These are phyloP conservation scores for Tylopilus subfusipes DNA, from an alignment of 768 basidiomycete genomes.

Conservation along the genomic window DNA sequence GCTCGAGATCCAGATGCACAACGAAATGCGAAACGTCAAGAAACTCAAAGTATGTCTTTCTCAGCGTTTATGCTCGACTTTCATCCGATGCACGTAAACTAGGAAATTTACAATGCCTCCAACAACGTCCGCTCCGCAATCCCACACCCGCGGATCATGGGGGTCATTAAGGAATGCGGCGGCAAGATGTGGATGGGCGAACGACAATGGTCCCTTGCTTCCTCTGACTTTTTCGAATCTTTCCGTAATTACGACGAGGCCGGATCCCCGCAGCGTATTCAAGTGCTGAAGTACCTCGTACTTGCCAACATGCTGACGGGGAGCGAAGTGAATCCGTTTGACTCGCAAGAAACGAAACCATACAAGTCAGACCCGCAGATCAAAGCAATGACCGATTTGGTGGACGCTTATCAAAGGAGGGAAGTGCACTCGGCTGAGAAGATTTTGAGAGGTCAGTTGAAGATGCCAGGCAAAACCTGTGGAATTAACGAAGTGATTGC, in stretches of 20 bases:
- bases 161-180: slow-evolving; percentile 97
- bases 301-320: slow-evolving; percentile 98
- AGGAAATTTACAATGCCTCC: slow-evolving; percentile 98
- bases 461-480: not conserved
- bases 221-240: slow-evolving; percentile 98
- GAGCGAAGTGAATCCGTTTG: slow-evolving; percentile 98
- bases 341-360: slow-evolving; percentile 99
- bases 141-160: slow-evolving; percentile 97
- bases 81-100: slow-evolving; percentile 6
- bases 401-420: slow-evolving; percentile 92
- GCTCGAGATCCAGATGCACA: slow-evolving; percentile 99
- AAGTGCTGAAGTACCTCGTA: slow-evolving; percentile 97
- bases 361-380: slow-evolving; percentile 95
- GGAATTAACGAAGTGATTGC: not conserved
- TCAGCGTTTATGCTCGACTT: not conserved
- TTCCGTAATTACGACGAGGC: slow-evolving; percentile 99
- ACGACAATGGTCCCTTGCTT: slow-evolving; percentile 97
- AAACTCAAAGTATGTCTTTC: slow-evolving; percentile 72
- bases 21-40: slow-evolving; percentile 92
- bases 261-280: slow-evolving; percentile 92
- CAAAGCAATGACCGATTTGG: slow-evolving; percentile 96
- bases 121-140: slow-evolving; percentile 93
- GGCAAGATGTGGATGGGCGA: slow-evolving; percentile 99
- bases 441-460: slow-evolving; percentile 72
- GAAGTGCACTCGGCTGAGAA: slow-evolving; percentile 98